Conservation (phyloP, 257 asterid species). For the Prunella vulgaris region DNA sequence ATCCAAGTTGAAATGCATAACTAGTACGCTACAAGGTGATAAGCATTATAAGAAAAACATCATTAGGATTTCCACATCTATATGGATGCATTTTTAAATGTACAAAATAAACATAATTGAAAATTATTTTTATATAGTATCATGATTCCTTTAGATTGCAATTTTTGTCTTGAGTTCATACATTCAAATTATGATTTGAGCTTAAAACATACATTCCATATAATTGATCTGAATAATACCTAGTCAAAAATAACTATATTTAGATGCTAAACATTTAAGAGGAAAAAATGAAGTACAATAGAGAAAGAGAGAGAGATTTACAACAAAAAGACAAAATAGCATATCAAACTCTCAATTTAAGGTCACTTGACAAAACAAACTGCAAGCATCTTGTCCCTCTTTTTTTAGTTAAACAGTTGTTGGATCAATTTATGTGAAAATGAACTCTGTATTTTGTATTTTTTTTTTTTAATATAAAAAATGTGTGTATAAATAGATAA, state of each 20-base stretch:
- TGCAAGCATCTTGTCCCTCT: background rate
- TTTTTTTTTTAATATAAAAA: background rate
- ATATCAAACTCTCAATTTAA: background rate
- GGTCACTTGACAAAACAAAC: background rate
- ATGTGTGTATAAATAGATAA: background rate
- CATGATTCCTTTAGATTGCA: no score
- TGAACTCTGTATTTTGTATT: background rate
- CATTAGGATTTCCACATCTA: background rate
- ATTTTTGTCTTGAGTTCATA: no score
- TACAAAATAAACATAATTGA: background rate
- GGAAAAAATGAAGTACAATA: background rate
- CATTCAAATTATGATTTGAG: no score
- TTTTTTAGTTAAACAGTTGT: background rate
- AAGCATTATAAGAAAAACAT: no score
- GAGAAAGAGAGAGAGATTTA: background rate
- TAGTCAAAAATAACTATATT: background rate
- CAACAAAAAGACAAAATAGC: background rate
- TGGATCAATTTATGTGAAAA: background rate
- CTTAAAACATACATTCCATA: no score
- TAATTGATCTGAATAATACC: background rate
- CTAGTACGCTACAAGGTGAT: background rate
- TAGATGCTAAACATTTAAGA: background rate
- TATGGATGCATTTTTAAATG: background rate
- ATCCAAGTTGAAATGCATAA: background rate
- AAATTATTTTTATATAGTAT: background rate